Base-by-base conservation (phyloP, 2,329 filamentous ascomycete species). In the Tolypocladium pustulatum region DNA sequence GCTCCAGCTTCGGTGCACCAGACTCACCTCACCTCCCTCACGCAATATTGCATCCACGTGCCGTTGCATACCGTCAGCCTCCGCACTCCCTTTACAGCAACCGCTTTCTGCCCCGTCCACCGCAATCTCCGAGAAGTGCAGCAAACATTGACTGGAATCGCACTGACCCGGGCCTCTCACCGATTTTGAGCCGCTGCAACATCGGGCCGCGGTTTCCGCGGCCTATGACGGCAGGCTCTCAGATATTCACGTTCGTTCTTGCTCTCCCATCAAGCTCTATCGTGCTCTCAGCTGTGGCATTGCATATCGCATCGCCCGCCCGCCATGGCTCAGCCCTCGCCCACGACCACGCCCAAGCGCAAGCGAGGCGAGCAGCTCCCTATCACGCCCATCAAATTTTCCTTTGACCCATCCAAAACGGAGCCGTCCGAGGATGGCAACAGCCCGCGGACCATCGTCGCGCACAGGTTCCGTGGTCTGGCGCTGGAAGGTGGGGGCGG, bases 391-490 rank as follows among this genome's bases (percentile, higher is more conserved):
- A 62, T 71, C 58, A 67, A 72, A 54, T 82, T 82, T 67, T 76
- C 77, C 1, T 82, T 82, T 63, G 74, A 79, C 58, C 62, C 68
- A 52, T 57, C 71, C 62, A 62, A 61, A 5, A 60, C 68, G 60
- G 59, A 69, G 40, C 58, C 66, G 34, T 61, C 69, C 46, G 75
- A 79, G 36, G 79, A 81, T 56, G 80, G 79, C 65, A 75, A 70
- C 62, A 84, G 81, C 62, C 81, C 81, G n/a, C 75, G 77, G 57
- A 77, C 78, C 49, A 76, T 70, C 57, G 79, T 84, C 46, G 78
- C 77, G 43, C 77, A 79, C 66, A 74, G 74, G 64, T 82, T 84
- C 69, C 74, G 75, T 56, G 77, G 80, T 58, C 74, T 84, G 56
- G 76, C 73, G 17, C 69, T 84, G 58, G 71, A 67, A 64, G 66